Evolutionary conservation across 768 basidiomycete species (phyloP).

Genomic region (Kwoniella dejecticola): DNA sequence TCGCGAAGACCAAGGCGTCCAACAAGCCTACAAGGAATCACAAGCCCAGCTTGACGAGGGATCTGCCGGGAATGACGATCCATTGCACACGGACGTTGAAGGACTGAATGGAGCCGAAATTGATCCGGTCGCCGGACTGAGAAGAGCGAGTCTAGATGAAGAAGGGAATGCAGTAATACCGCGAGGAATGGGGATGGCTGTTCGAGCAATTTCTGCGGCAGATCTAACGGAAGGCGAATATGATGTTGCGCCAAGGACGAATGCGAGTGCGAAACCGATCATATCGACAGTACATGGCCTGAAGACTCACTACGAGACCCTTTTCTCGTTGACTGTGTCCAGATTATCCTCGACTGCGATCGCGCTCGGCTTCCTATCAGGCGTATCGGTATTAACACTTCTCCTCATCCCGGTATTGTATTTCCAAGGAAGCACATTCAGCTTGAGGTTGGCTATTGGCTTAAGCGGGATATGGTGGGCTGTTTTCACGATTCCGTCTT

Average conservation of each 20-base stretch:
- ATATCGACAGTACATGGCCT: no score
- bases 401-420: slow-evolving; percentile 70
- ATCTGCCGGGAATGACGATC: no score
- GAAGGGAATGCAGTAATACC: slow-evolving; percentile 14
- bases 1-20: slow-evolving; percentile 59
- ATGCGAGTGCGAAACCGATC: not conserved
- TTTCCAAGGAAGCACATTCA: slow-evolving; percentile 73
- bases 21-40: slow-evolving; percentile 3
- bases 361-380: slow-evolving; percentile 80
- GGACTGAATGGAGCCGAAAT: not conserved
- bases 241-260: not conserved
- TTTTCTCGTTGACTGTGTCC: slow-evolving; percentile 72
- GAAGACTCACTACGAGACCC: slow-evolving; percentile 60
- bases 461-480: slow-evolving; percentile 88
- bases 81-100: no score
- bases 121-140: not conserved
- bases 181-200: slow-evolving; percentile 5
- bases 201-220: slow-evolving; percentile 31
- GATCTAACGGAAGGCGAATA: slow-evolving; percentile 25
- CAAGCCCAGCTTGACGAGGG: not conserved
- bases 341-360: slow-evolving; percentile 83
- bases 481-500: slow-evolving; percentile 74
- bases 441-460: slow-evolving; percentile 79
- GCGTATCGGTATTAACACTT: slow-evolving; percentile 67
- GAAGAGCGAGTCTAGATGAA: slow-evolving; percentile 9